Percentiles rank a stretch among this genome's conserved stretches.
These are phyloP conservation scores for Patellifolia procumbens DNA, from an alignment of 179 eudicot genomes.

Conservation along the genomic window DNA sequence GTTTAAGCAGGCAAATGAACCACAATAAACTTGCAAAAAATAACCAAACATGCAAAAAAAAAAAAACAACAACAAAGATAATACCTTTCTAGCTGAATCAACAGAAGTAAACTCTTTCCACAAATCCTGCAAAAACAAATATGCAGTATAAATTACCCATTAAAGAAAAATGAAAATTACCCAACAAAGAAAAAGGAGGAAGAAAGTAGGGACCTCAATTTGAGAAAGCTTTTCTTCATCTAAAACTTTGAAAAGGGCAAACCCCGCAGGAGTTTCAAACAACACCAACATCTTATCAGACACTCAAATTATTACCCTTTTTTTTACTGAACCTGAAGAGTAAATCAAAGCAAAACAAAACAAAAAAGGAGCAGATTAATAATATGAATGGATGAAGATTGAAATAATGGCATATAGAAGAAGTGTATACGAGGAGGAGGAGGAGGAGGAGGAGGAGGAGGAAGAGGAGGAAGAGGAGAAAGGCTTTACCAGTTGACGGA, in stretches of 20 bases:
- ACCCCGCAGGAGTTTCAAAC: slow-evolving; percentile 91
- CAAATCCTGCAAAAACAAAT: too few species aligned
- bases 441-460: not conserved
- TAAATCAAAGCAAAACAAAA: not conserved
- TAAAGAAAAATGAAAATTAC: not conserved
- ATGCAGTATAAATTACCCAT: not conserved
- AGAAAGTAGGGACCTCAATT: slow-evolving; percentile 51
- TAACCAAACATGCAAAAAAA: not conserved
- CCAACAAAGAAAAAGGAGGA: not conserved
- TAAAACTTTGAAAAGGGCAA: slow-evolving; percentile 81
- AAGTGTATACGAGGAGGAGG: not conserved
- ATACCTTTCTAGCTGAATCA: slow-evolving; percentile 64
- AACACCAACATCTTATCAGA: slow-evolving; percentile 53
- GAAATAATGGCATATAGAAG: not conserved
- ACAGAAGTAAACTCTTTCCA: too few species aligned
- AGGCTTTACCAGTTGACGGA: too few species aligned
- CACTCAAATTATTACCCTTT: slow-evolving; percentile 2
- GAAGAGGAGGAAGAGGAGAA: not conserved
- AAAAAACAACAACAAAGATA: not conserved
- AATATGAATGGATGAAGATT: not conserved
- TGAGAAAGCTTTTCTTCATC: slow-evolving; percentile 83
- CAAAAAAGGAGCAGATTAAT: not conserved
- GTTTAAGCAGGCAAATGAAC: too few species aligned
- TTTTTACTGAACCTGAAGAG: not conserved
- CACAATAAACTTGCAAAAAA: not conserved